Evolutionary conservation across 116 monocot genomes (phyloP).

Genomic region (Phalaenopsis hybrid): DNA sequence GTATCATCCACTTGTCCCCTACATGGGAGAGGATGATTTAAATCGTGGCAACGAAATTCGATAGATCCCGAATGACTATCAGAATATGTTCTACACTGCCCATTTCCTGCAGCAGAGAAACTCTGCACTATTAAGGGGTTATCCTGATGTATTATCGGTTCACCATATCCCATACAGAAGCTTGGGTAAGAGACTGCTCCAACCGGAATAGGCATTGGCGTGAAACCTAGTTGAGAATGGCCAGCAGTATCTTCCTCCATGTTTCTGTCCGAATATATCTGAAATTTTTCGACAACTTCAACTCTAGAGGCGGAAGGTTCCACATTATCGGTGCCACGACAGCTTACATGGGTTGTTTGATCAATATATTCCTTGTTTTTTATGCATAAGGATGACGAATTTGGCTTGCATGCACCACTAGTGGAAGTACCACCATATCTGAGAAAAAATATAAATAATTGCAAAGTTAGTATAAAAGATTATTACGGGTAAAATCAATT

Average conservation of each 20-base stretch:
- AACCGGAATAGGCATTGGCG: conserved; percentile 46
- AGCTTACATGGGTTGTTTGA: conserved; percentile 2
- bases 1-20: conserved; percentile 10
- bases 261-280: conserved; percentile 17
- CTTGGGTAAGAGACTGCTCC: conserved; percentile 42
- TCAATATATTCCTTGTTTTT: conserved; percentile 15
- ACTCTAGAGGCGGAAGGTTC: conserved; percentile 7
- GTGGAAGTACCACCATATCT: conserved; percentile 54
- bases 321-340: conserved; percentile 8
- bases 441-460: conserved; percentile 10
- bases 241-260: conserved; percentile 17
- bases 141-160: no score
- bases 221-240: conserved; percentile 34
- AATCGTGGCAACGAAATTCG: conserved; percentile 15
- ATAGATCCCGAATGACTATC: conserved; percentile 13
- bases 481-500: not conserved
- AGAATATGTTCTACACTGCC: not conserved
- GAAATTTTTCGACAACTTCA: conserved; percentile 11
- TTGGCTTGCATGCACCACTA: conserved; percentile 14
- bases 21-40: conserved; percentile 11
- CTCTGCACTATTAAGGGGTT: no score
- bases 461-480: not conserved
- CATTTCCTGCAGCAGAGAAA: no score
- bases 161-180: conserved; percentile 37
- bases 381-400: conserved; percentile 27